Percentiles rank a stretch among this genome's conserved stretches.
Evolutionary conservation across 139 green algal genomes (phyloP).

Genomic region (Chlamydomonas incerta): DNA sequence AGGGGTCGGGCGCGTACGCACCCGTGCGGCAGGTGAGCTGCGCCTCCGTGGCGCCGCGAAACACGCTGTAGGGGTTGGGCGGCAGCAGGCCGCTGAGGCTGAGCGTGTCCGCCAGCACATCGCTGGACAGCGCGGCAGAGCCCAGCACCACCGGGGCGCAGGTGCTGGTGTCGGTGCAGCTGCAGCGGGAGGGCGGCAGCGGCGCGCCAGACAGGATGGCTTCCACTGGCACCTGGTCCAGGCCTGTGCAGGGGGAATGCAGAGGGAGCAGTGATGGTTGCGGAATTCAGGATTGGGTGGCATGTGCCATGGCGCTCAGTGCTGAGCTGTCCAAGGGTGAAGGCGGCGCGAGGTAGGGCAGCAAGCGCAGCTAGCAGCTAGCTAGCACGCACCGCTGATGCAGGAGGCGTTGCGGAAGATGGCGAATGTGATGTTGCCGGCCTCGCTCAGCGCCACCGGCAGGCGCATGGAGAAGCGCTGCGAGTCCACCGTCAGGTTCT

Average conservation of each 20-base stretch:
- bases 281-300: too few relatives aligned
- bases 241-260: neutral
- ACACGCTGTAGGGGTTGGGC: constrained; percentile 45
- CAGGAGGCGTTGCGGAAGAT: constrained; percentile 52
- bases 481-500: constrained; percentile 23
- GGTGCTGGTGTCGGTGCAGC: constrained; percentile 14
- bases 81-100: constrained; percentile 36
- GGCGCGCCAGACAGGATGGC: neutral
- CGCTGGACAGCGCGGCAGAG: constrained; percentile 6
- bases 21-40: constrained; percentile 40
- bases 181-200: constrained; percentile 9
- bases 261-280: too few relatives aligned
- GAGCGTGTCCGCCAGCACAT: constrained; percentile 9
- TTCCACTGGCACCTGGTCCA: neutral
- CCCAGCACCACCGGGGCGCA: constrained; percentile 41
- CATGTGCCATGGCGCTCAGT: too few relatives aligned
- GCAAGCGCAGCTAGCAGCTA: too few relatives aligned
- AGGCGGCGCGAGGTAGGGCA: too few relatives aligned
- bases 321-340: too few relatives aligned
- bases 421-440: constrained; percentile 43
- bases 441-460: constrained; percentile 49
- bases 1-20: too few relatives aligned
- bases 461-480: constrained; percentile 44
- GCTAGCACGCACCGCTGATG: constrained; percentile 35
- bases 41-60: constrained; percentile 6